Percentiles rank a stretch among this genome's conserved stretches.
Conservation (phyloP, 2,329 filamentous ascomycete species). For the Aureobasidium pullulans region DNA sequence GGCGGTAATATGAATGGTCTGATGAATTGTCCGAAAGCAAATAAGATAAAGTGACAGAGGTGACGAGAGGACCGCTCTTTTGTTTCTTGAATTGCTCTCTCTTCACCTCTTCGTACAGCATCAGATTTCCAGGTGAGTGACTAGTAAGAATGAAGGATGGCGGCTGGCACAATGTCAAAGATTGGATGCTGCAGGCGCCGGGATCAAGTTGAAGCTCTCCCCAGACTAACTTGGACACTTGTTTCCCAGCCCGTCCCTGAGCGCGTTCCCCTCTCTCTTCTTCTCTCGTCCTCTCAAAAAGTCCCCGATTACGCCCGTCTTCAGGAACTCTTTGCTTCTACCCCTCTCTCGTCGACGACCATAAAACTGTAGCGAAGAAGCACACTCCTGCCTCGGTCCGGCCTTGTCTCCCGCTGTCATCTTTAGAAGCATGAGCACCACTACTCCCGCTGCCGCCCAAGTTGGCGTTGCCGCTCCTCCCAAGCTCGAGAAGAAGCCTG, state of each 20-base stretch:
- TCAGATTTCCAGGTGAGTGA: not conserved
- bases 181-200: not conserved
- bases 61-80: not conserved
- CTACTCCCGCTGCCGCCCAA: slow-evolving; percentile 31
- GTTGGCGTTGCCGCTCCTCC: slow-evolving; percentile 46
- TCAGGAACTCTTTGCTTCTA: slow-evolving; percentile 4
- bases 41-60: not conserved
- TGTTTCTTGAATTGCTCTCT: not conserved
- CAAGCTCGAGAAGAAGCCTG: slow-evolving; percentile 92
- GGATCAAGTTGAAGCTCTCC: slow-evolving; percentile 6
- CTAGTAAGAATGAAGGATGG: not conserved
- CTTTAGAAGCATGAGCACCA: slow-evolving; percentile 43
- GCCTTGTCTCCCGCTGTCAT: slow-evolving; percentile 47
- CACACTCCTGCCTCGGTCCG: slow-evolving; percentile 96
- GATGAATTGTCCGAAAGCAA: slow-evolving; percentile 4
- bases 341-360: slow-evolving; percentile 1
- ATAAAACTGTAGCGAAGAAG: slow-evolving; percentile 60
- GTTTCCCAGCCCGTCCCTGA: not conserved
- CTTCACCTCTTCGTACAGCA: not conserved
- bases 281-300: slow-evolving; percentile 18
- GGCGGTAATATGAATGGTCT: not conserved
- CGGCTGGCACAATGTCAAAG: not conserved
- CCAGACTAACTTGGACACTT: slow-evolving; percentile 1
- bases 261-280: slow-evolving; percentile 21
- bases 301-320: slow-evolving; percentile 21